A percentile compares a stretch with the other conserved stretches of the same genome.
phyloP scores from a whole-genome alignment of 176 grass and related monocot species.

The barley (Hordeum vulgare) region DNA sequence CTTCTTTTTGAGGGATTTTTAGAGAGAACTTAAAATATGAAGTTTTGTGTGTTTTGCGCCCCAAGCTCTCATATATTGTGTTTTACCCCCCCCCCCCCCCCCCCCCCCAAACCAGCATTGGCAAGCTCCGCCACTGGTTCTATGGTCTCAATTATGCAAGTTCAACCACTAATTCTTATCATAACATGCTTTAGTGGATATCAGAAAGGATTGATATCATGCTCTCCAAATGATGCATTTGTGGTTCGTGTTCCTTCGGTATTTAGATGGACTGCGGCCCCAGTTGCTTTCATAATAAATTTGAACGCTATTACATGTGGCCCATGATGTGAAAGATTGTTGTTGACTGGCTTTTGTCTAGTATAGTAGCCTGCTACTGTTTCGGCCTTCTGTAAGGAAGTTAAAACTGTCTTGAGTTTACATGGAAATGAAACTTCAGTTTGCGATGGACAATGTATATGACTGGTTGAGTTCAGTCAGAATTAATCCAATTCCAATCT shows the following conservation, averaged over 20 bases:
- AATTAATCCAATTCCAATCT: neutral
- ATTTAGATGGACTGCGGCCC: neutral
- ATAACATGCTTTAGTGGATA: neutral
- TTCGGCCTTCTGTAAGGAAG: neutral
- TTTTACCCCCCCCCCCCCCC: too few species aligned
- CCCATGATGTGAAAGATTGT: neutral
- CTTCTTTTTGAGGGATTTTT: too few species aligned
- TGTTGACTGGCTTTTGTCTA: neutral
- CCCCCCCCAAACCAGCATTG: too few species aligned
- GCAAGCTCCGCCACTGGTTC: too few species aligned
- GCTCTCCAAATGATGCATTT: neutral
- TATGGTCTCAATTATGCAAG: neutral
- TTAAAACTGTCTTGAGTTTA: neutral
- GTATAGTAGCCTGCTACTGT: slow-evolving; percentile 4
- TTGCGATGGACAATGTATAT: neutral
- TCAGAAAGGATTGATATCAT: neutral
- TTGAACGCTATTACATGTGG: neutral
- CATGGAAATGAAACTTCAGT: slow-evolving; percentile 4
- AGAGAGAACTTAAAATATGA: too few species aligned
- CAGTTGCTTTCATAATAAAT: slow-evolving; percentile 8
- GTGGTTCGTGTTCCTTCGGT: neutral
- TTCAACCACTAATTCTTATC: neutral
- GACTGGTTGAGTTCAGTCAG: neutral
- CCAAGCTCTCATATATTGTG: too few species aligned
- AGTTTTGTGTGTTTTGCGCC: too few species aligned